These are phyloP conservation scores for California macrophylla DNA, from an alignment of 441 rosid species.

Conservation along the genomic window DNA sequence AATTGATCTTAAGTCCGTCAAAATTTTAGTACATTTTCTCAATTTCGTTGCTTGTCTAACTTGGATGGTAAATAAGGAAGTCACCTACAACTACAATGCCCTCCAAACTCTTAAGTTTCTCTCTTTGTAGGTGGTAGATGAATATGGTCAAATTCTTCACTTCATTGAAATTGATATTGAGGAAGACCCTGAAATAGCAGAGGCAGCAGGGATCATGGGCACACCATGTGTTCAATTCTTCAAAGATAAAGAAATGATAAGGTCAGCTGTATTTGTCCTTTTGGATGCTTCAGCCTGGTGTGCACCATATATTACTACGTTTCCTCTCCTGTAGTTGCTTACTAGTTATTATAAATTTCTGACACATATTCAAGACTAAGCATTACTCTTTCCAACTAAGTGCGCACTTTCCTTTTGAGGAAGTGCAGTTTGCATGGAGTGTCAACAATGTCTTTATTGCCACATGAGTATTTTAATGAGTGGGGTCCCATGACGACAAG, in stretches of 20 bases:
- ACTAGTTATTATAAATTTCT: background rate
- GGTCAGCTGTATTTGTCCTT: background rate
- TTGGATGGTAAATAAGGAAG: no score
- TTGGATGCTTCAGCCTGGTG: background rate
- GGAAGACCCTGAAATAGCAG: slow-evolving; percentile 2
- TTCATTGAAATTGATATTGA: slow-evolving; percentile 1
- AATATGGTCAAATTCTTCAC: slow-evolving; percentile 1
- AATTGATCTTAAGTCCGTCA: background rate
- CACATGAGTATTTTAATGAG: no score
- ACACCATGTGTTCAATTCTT: background rate
- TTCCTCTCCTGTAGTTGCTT: background rate
- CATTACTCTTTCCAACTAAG: background rate
- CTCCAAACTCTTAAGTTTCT: background rate
- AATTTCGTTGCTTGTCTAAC: background rate
- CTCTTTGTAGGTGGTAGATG: background rate
- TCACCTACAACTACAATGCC: background rate
- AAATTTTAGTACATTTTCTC: background rate
- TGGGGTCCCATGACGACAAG: no score
- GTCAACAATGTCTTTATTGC: no score
- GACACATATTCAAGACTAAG: background rate
- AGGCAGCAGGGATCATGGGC: slow-evolving; percentile 2
- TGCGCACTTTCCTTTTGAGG: no score
- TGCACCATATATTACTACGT: background rate
- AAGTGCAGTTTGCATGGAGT: no score
- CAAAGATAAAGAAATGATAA: slow-evolving; percentile 5